A percentile compares a stretch with the other conserved stretches of the same genome.
phyloP scores from a whole-genome alignment of 2,329 filamentous ascomycete species.

The Scedosporium boydii region DNA sequence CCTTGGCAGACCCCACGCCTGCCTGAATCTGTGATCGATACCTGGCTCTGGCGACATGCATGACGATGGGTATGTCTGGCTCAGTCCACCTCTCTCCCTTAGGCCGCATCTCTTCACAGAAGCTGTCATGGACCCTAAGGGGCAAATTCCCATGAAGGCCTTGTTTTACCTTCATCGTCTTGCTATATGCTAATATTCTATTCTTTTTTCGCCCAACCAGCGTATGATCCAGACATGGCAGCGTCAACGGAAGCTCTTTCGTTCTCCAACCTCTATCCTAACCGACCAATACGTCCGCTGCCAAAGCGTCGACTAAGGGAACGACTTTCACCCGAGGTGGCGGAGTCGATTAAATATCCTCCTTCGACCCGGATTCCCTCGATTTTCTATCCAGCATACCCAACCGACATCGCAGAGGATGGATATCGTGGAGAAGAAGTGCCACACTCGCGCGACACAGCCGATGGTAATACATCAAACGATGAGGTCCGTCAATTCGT shows the following conservation, averaged over 20 bases:
- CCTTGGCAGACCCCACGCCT: background rate
- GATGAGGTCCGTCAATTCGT: constrained; percentile 6
- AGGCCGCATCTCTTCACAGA: constrained; percentile 2
- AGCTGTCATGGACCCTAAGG: background rate
- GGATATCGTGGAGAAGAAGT: background rate
- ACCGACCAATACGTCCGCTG: constrained; percentile 85
- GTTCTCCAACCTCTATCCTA: constrained; percentile 70
- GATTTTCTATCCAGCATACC: constrained; percentile 48
- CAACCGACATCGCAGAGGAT: constrained; percentile 5
- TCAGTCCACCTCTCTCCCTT: background rate
- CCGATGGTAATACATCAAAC: background rate
- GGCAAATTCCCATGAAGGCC: background rate
- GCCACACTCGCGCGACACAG: background rate
- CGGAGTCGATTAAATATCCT: constrained; percentile 73
- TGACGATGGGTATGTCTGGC: constrained; percentile 7
- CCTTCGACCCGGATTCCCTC: constrained; percentile 56
- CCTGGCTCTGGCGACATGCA: constrained; percentile 1
- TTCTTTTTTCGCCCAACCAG: constrained; percentile 19
- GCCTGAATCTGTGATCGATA: background rate
- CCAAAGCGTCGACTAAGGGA: constrained; percentile 84
- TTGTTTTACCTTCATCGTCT: background rate
- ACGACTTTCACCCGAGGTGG: constrained; percentile 75
- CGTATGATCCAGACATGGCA: constrained; percentile 40
- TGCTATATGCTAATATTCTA: background rate
- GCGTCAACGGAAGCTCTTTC: constrained; percentile 51